Evolutionary conservation across 1,284 basidiomycete genomes (phyloP).

Genomic region (Earliella scabrosa): DNA sequence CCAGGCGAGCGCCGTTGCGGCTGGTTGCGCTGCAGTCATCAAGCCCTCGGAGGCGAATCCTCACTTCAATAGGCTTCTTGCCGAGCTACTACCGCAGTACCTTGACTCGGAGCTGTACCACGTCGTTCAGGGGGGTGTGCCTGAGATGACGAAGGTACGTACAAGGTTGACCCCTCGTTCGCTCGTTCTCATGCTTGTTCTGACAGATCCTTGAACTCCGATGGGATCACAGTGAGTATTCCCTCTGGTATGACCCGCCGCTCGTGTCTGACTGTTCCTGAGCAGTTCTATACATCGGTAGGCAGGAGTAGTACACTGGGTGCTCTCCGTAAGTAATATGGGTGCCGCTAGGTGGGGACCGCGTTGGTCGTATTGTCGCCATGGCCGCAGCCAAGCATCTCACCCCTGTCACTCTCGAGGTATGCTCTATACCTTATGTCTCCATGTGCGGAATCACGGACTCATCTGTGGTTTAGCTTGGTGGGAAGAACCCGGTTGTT

Average conservation of each 20-base stretch:
- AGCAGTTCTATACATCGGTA: slow-evolving; percentile 64
- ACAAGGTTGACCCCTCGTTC: not conserved
- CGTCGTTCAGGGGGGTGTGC: slow-evolving; percentile 77
- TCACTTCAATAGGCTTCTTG: slow-evolving; percentile 66
- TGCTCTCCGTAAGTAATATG: not conserved
- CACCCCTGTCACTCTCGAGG: slow-evolving; percentile 84
- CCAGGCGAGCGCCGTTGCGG: slow-evolving; percentile 78
- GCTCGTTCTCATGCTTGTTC: not conserved
- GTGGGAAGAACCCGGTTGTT: slow-evolving; percentile 86
- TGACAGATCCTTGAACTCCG: slow-evolving; percentile 70
- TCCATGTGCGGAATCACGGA: not conserved
- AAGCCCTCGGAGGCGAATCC: slow-evolving; percentile 84
- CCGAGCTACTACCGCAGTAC: slow-evolving; percentile 81
- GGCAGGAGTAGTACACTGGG: not conserved
- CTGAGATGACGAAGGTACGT: slow-evolving; percentile 71
- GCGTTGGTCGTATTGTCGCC: slow-evolving; percentile 83
- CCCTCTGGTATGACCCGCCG: not conserved
- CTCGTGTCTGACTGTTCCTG: not conserved
- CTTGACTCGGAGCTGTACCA: slow-evolving; percentile 74
- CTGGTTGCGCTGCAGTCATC: slow-evolving; percentile 75
- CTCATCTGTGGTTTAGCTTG: slow-evolving; percentile 26
- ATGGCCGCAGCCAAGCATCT: slow-evolving; percentile 85
- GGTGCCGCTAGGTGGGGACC: slow-evolving; percentile 57
- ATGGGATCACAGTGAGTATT: slow-evolving; percentile 83
- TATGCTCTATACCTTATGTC: slow-evolving; percentile 28